phyloP scores from a whole-genome alignment of 768 basidiomycete species.

The Tricholoma terreum region DNA sequence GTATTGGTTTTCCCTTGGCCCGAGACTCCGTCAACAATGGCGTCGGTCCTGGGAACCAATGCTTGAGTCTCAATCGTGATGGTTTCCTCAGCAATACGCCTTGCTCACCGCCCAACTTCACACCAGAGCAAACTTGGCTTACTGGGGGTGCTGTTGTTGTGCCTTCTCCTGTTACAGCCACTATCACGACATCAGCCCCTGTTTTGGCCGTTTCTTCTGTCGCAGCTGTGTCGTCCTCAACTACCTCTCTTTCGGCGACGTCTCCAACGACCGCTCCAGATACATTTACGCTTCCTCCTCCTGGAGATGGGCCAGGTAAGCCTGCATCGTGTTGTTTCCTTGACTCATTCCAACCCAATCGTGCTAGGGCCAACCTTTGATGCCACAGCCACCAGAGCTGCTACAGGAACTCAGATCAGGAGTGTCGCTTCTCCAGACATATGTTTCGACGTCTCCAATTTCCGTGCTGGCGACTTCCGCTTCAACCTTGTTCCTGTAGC shows the following conservation, averaged over 20 bases:
- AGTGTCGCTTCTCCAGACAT: conserved; percentile 14
- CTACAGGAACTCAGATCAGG: conserved; percentile 17
- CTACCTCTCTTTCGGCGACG: not conserved
- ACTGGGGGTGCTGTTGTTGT: conserved; percentile 3
- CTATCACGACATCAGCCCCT: not conserved
- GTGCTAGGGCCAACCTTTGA: conserved; percentile 20
- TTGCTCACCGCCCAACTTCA: conserved; percentile 24
- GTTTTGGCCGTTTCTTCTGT: not conserved
- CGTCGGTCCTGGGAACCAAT: conserved; percentile 23
- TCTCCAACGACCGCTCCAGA: conserved; percentile 5
- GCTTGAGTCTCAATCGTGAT: conserved; percentile 21
- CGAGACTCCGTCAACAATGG: conserved; percentile 21
- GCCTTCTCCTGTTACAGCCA: not conserved
- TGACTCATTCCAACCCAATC: not conserved
- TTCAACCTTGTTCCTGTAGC: conserved; percentile 21
- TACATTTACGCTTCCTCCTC: conserved; percentile 16
- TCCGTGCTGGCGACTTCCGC: conserved; percentile 18
- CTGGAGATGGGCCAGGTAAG: conserved; percentile 16
- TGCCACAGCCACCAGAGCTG: conserved; percentile 20
- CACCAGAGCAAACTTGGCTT: conserved; percentile 26
- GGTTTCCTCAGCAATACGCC: conserved; percentile 26
- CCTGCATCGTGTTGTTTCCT: not conserved
- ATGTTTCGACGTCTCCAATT: conserved; percentile 17
- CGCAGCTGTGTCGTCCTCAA: not conserved
- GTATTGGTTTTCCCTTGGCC: conserved; percentile 19